Conservation (phyloP, 805 yeast genomes). For the Nematodospora valgi region DNA sequence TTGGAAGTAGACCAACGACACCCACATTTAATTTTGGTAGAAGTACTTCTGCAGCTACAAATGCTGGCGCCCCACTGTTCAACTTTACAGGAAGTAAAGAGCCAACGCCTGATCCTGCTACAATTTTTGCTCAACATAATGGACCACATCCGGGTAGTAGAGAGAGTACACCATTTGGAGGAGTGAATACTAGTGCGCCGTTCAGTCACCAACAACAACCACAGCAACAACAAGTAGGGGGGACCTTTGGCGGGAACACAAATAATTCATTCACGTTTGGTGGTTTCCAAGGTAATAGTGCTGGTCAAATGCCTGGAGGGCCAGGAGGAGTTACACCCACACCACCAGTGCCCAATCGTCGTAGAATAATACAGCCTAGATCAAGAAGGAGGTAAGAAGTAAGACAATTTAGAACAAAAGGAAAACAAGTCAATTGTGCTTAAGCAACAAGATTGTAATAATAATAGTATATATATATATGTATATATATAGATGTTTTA, state of each 20-base stretch:
- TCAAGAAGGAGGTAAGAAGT: constrained; percentile 8
- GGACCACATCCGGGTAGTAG: constrained; percentile 1
- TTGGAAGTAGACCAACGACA: constrained; percentile 10
- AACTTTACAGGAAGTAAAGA: constrained; percentile 23
- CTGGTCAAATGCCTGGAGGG: constrained; percentile 1
- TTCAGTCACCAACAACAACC: not conserved
- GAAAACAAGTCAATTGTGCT: too few relatives aligned
- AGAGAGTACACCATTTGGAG: constrained; percentile 4
- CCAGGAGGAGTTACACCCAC: constrained; percentile 12
- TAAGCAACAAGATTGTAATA: too few relatives aligned
- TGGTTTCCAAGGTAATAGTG: not conserved
- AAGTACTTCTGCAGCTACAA: not conserved
- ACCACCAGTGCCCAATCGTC: constrained; percentile 6
- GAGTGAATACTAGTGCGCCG: not conserved
- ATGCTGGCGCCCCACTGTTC: constrained; percentile 10
- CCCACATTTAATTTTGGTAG: constrained; percentile 12
- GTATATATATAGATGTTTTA: too few relatives aligned
- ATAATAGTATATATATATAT: too few relatives aligned
- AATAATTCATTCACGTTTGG: constrained; percentile 6
- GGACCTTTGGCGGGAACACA: not conserved
- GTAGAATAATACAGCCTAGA: constrained; percentile 9
- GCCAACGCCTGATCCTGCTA: constrained; percentile 30
- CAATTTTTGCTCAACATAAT: constrained; percentile 20
- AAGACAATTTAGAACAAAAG: too few relatives aligned
- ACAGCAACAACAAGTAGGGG: constrained; percentile 5